Conservation (phyloP, 2,329 filamentous ascomycete genomes). For the Dactylellina drechsleri region DNA sequence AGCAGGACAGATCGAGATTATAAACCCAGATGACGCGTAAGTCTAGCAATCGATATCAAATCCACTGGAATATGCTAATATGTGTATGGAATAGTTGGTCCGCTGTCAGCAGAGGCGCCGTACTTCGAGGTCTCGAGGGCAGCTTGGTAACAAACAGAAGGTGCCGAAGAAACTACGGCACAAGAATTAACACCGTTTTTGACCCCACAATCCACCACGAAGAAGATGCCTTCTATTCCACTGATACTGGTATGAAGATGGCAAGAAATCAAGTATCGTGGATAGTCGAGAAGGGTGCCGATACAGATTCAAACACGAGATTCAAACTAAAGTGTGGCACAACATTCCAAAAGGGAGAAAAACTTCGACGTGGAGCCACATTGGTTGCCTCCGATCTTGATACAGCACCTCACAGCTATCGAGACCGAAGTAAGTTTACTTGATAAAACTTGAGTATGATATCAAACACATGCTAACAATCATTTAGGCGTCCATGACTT, state of each 20-base stretch:
- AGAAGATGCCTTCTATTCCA: conserved; percentile 52
- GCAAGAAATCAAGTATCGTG: conserved; percentile 52
- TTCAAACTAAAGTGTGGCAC: conserved; percentile 51
- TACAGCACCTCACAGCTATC: conserved; percentile 44
- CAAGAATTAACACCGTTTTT: conserved; percentile 49
- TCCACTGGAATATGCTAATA: conserved; percentile 7
- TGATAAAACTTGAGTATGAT: background rate
- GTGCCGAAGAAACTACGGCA: conserved; percentile 53
- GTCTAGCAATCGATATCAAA: conserved; percentile 1
- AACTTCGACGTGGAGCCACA: conserved; percentile 49
- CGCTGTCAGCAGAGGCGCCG: conserved; percentile 49
- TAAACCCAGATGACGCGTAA: conserved; percentile 53
- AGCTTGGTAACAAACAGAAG: conserved; percentile 46
- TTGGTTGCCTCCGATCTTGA: conserved; percentile 50
- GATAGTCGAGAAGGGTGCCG: conserved; percentile 53
- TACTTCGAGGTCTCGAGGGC: conserved; percentile 43
- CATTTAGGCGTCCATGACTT: conserved; percentile 47
- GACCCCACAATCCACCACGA: conserved; percentile 50
- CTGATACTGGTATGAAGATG: conserved; percentile 54
- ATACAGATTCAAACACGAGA: conserved; percentile 46
- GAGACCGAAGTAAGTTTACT: conserved; percentile 44
- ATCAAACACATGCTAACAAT: conserved; percentile 7
- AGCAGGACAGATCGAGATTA: conserved; percentile 42
- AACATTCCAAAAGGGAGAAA: conserved; percentile 53
- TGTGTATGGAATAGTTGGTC: conserved; percentile 31